Percentiles rank a stretch among this genome's conserved stretches.
phyloP scores from a whole-genome alignment of 2,329 filamentous ascomycete genomes.

The Aspergillus quadricinctus region DNA sequence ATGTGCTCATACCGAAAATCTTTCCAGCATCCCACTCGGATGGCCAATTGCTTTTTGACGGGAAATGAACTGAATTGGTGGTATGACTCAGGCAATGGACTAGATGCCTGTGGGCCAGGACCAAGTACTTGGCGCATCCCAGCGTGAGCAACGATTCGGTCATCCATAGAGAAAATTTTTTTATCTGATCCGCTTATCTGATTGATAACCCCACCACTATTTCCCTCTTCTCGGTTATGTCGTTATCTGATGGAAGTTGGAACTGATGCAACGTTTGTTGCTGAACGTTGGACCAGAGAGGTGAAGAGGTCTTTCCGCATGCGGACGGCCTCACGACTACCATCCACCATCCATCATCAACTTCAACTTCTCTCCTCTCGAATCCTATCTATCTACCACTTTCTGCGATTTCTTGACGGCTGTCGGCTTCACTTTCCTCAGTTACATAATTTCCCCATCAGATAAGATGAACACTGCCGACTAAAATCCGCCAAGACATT shows the following conservation, averaged over 20 bases:
- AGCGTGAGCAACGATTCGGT: background rate
- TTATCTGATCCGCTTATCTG: background rate
- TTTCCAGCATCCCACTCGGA: background rate
- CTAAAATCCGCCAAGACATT: background rate
- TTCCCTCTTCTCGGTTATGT: background rate
- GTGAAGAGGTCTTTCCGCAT: slow-evolving; percentile 1
- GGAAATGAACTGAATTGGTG: background rate
- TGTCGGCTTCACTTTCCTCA: background rate
- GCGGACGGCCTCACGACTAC: background rate
- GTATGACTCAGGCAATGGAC: too few relatives aligned
- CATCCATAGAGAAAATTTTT: background rate
- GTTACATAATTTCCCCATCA: background rate
- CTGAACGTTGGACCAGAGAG: background rate
- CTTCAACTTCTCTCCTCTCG: background rate
- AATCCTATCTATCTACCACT: background rate
- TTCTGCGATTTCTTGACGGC: background rate
- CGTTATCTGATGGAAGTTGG: background rate
- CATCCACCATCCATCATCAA: background rate
- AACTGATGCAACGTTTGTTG: background rate
- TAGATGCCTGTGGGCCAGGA: too few relatives aligned
- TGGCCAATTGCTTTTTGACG: too few relatives aligned
- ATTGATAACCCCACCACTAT: background rate
- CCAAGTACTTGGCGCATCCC: background rate
- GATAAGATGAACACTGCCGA: slow-evolving; percentile 3
- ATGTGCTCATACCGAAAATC: too few relatives aligned